Evolutionary conservation across 176 grass and related monocot species (phyloP).

Genomic region (Carex scoparia): DNA sequence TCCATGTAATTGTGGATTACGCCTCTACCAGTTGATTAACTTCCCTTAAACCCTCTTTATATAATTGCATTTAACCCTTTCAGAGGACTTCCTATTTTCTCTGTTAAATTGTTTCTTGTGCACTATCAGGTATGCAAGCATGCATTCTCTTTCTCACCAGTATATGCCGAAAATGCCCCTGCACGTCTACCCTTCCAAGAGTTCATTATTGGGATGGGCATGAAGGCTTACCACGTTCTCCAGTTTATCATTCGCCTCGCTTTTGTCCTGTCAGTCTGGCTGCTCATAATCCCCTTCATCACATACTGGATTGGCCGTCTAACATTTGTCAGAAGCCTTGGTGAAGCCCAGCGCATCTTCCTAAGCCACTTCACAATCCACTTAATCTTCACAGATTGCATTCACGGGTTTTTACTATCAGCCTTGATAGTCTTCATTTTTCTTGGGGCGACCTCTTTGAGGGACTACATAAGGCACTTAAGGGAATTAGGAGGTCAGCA

Average conservation of each 20-base stretch:
- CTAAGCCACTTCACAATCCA: constrained; percentile 80
- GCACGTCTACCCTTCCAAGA: constrained; percentile 91
- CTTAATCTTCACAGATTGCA: constrained; percentile 90
- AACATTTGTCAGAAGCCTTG: constrained; percentile 85
- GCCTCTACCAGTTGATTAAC: neutral
- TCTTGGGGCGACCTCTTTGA: constrained; percentile 93
- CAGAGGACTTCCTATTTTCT: neutral
- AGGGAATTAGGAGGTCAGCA: constrained; percentile 87
- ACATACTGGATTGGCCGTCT: constrained; percentile 97
- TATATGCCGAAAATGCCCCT: constrained; percentile 85
- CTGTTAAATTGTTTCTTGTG: neutral
- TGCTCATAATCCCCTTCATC: constrained; percentile 98
- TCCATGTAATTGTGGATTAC: neutral
- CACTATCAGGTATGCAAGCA: constrained; percentile 94
- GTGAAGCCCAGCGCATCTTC: constrained; percentile 90
- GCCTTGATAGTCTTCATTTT: constrained; percentile 98
- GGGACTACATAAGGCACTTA: constrained; percentile 96
- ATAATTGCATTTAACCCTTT: neutral
- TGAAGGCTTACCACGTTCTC: constrained; percentile 89
- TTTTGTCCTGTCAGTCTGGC: constrained; percentile 98
- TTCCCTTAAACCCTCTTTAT: neutral
- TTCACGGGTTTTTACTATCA: constrained; percentile 94
- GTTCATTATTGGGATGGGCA: constrained; percentile 84
- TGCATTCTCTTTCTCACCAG: constrained; percentile 88
- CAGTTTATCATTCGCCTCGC: constrained; percentile 91